Percentiles rank a stretch among this genome's conserved stretches.
phyloP scores from a whole-genome alignment of 2,329 filamentous ascomycete species.

The Pseudogymnoascus sp. region DNA sequence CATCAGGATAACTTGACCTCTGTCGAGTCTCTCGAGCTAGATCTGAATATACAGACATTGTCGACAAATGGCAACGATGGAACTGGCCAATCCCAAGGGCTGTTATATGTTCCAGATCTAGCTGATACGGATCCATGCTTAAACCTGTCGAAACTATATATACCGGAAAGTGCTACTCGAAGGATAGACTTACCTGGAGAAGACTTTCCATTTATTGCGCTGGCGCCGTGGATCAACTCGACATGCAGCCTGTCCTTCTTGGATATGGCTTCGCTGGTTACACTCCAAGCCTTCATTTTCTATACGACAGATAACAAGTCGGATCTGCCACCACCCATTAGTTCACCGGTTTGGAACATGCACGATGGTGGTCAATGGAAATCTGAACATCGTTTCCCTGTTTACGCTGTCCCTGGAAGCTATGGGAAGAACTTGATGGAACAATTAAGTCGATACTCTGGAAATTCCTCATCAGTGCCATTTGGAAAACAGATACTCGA shows the following conservation, averaged over 20 bases:
- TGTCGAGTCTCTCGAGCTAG: not conserved
- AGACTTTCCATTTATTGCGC: slow-evolving; percentile 68
- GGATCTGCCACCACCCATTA: slow-evolving; percentile 56
- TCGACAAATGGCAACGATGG: slow-evolving; percentile 58
- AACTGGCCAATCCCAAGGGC: slow-evolving; percentile 60
- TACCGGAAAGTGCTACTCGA: slow-evolving; percentile 70
- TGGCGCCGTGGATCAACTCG: slow-evolving; percentile 78
- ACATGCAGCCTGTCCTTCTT: slow-evolving; percentile 71
- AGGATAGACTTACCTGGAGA: slow-evolving; percentile 54
- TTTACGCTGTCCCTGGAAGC: slow-evolving; percentile 70
- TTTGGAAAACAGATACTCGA: slow-evolving; percentile 49
- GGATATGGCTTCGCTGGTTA: slow-evolving; percentile 47
- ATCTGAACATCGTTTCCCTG: slow-evolving; percentile 61
- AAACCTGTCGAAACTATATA: slow-evolving; percentile 52
- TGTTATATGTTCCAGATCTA: slow-evolving; percentile 79
- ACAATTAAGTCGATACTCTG: slow-evolving; percentile 69
- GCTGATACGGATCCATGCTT: slow-evolving; percentile 52
- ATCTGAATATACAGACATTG: slow-evolving; percentile 57
- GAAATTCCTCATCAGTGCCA: slow-evolving; percentile 58
- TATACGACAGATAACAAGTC: slow-evolving; percentile 52
- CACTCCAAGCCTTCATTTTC: slow-evolving; percentile 57
- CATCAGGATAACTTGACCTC: not conserved
- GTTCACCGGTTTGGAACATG: slow-evolving; percentile 63
- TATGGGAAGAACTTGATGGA: slow-evolving; percentile 63
- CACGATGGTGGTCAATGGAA: slow-evolving; percentile 67